Conservation (phyloP, 306 rosid genomes). For the Rubus parviflorus region DNA sequence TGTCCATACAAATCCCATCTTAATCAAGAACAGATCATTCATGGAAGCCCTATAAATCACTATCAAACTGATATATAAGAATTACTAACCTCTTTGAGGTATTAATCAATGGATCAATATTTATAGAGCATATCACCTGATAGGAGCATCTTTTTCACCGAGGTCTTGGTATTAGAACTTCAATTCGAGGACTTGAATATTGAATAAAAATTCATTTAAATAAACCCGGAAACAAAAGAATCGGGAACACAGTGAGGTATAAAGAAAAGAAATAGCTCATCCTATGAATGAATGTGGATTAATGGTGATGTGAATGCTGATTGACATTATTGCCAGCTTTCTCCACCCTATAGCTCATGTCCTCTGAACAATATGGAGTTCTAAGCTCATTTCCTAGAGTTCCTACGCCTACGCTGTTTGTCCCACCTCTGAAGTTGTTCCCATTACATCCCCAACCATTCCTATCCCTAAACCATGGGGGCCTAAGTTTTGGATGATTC, state of each 20-base stretch:
- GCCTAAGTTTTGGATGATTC: slow-evolving; percentile 57
- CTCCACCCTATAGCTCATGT: slow-evolving; percentile 59
- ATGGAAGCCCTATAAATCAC: slow-evolving; percentile 19
- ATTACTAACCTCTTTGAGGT: slow-evolving; percentile 49
- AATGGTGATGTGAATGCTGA: slow-evolving; percentile 60
- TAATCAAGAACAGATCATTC: not conserved
- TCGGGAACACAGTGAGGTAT: slow-evolving; percentile 47
- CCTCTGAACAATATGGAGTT: slow-evolving; percentile 53
- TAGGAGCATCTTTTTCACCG: slow-evolving; percentile 14
- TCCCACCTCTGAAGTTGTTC: slow-evolving; percentile 41
- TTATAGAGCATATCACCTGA: slow-evolving; percentile 27
- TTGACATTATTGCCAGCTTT: slow-evolving; percentile 56
- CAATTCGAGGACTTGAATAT: slow-evolving; percentile 38
- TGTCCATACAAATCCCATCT: slow-evolving; percentile 1
- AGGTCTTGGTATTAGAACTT: slow-evolving; percentile 12
- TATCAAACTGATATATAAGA: slow-evolving; percentile 28
- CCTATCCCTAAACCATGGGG: slow-evolving; percentile 53
- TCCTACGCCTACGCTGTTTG: slow-evolving; percentile 48
- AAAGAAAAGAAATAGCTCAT: slow-evolving; percentile 43
- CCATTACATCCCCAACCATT: slow-evolving; percentile 50
- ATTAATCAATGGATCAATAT: slow-evolving; percentile 33
- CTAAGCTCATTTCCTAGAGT: slow-evolving; percentile 48
- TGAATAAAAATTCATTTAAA: slow-evolving; percentile 62
- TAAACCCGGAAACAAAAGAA: slow-evolving; percentile 60
- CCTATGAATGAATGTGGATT: slow-evolving; percentile 62